Percentiles rank a stretch among this genome's conserved stretches.
Conservation (phyloP, 257 asterid genomes). For the Lantana camara region DNA sequence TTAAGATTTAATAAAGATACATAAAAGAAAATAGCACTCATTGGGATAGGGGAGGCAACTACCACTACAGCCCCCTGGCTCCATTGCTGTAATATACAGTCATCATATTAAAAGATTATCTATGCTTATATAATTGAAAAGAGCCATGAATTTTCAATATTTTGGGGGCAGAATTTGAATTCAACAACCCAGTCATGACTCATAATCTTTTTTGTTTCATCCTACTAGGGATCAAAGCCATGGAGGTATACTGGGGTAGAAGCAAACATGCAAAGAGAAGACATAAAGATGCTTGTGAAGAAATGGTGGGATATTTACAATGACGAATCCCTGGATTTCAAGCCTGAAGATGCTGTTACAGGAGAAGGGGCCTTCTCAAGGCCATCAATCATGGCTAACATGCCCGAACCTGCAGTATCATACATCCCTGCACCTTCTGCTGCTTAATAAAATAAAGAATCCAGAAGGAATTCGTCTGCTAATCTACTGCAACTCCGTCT, state of each 20-base stretch:
- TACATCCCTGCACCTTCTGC: conserved; percentile 66
- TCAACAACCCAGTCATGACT: too few species aligned
- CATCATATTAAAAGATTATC: too few species aligned
- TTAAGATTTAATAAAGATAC: too few species aligned
- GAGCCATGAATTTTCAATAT: too few species aligned
- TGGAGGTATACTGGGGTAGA: conserved; percentile 67
- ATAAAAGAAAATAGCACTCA: too few species aligned
- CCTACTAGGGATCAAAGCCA: conserved; percentile 55
- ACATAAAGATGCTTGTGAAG: conserved; percentile 52
- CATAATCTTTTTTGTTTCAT: neutral
- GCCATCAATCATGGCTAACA: conserved; percentile 40
- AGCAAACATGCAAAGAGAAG: conserved; percentile 60
- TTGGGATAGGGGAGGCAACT: too few species aligned
- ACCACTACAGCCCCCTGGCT: too few species aligned
- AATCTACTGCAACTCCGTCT: neutral
- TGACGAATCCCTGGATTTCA: conserved; percentile 51
- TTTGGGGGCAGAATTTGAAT: too few species aligned
- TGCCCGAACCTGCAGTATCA: conserved; percentile 50
- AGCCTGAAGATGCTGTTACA: conserved; percentile 31
- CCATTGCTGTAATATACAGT: too few species aligned
- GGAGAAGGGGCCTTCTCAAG: conserved; percentile 39
- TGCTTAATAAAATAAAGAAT: conserved; percentile 31
- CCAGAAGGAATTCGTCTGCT: neutral
- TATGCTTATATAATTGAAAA: too few species aligned
- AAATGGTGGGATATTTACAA: conserved; percentile 66